phyloP scores from a whole-genome alignment of 2,329 filamentous ascomycete genomes.

The Cladorrhinum sp. region DNA sequence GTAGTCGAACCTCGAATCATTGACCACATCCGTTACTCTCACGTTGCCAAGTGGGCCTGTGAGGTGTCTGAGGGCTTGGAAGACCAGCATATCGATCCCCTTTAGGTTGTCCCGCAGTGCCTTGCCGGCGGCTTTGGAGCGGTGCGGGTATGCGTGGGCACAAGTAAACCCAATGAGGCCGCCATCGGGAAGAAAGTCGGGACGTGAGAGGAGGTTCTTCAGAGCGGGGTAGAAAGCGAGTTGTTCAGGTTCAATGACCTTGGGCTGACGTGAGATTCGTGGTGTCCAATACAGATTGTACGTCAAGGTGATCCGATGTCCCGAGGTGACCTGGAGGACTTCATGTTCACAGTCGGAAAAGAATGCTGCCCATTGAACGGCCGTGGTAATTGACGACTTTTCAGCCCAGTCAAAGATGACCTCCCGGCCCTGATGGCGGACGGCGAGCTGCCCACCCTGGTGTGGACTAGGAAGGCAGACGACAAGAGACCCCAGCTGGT shows the following conservation, averaged over 20 bases:
- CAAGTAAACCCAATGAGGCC: slow-evolving; percentile 2
- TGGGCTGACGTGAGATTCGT: not conserved
- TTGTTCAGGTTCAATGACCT: not conserved
- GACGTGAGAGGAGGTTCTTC: not conserved
- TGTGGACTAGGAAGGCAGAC: not conserved
- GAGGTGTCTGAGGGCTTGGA: not conserved
- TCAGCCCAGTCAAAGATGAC: not conserved
- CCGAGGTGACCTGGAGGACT: slow-evolving; percentile 2
- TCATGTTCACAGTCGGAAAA: slow-evolving; percentile 7
- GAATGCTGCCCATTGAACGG: not conserved
- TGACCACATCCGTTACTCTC: not conserved
- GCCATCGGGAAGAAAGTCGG: slow-evolving; percentile 2
- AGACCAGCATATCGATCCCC: slow-evolving; percentile 9
- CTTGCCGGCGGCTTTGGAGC: not conserved
- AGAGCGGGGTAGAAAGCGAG: not conserved
- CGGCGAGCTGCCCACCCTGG: not conserved
- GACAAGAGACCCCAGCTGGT: not conserved
- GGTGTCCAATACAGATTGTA: not conserved
- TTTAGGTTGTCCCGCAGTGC: not conserved
- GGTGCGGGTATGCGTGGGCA: slow-evolving; percentile 7
- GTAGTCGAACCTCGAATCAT: not conserved
- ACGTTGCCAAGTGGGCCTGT: not conserved
- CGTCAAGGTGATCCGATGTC: not conserved
- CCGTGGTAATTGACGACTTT: not conserved
- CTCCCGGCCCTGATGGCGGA: not conserved